Evolutionary conservation across 2,329 filamentous ascomycete species (phyloP), one percentile per base, ranked within the genome.

Genomic region (Metarhizium robertsii): DNA sequence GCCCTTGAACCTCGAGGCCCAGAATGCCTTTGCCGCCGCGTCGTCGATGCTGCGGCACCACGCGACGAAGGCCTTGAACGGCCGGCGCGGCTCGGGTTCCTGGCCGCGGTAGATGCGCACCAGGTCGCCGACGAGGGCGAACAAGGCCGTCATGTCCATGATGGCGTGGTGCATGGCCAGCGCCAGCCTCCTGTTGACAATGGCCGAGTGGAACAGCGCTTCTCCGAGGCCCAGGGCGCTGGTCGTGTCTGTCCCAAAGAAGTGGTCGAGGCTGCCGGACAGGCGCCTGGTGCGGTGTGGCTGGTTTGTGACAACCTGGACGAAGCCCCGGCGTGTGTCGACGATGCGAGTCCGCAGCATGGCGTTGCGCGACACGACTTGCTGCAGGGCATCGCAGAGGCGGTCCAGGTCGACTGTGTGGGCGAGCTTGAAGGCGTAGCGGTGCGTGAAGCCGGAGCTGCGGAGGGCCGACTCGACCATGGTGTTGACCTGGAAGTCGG

Each of bases 1-100:
- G 18, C 55, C 52, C 36, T 14, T 50, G 45, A 51, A 53, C 8
- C 55, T 14, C 20, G 29, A 11, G 14, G 34, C 20, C 55, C 55
- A 56, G 48, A 56, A 53, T 3, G 13, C 11, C 29, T 53, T 47
- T 10, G 52, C 51, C 4, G 10, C 51, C 1, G 51, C 46, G 16
- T 51, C 36, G 18, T 53, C 55, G n/a, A 56, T 53, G 4, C n/a
- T 6, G 3, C 45, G 29, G 40, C 55, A 56, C 13, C 47, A 25
- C 11, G 38, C 7, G 2, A 56, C 55, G 43, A 56, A 56, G 7
- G 47, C 45, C 14, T 56, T 56, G 43, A 56, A 56, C 6, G 52
- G 46, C 7, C 55, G 51, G 11, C n/a, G n/a, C 14, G 52, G 55
- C 20, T 2, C 20, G 7, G 34, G 29, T 13, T n/a, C 20, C 1